Base-by-base conservation (phyloP, 2,329 filamentous ascomycete species). In the Epichloe hybrida region DNA sequence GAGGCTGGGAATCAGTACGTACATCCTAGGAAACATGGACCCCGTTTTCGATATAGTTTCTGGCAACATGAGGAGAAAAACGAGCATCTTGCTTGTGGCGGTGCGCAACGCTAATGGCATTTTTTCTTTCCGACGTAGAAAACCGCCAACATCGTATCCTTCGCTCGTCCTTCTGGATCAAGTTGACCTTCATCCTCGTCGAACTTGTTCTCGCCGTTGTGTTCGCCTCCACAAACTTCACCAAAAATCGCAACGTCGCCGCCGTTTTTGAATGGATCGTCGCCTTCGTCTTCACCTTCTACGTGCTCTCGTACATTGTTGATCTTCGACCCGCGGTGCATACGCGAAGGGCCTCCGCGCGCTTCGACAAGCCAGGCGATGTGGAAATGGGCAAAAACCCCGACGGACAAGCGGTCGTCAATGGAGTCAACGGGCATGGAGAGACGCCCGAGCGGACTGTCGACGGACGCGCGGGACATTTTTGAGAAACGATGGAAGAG, bases 201-300 rank as follows among this genome's bases (percentile, higher is more conserved):
- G 90, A 96, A 65, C 59, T 95, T 39, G 70, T 66, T 17, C 79
- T 98, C 8, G 82, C 79, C 55, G 73, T 89, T 60, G 81, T 76
- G 42, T 97, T 97, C 64, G 83, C 74, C 21, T 72, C 80, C 4
- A 72, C 72, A 51, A 75, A 72, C 37, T 72, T 69, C 39, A 67
- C 64, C 3, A 53, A 68, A 8, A 61, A 72, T 23, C 76, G 74
- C 59, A 84, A 93, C 65, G 67, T 71, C 1, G 88, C 83, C 39
- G 93, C 89, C 5, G 70, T 94, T 49, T 66, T 96, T 35, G 91
- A 97, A 69, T 83, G 80, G 80, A 63, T 80, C 53, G 81, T 96
- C 56, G 80, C 88, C 35, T 81, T 95, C 62, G 74, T 95, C 62
- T 96, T 90, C 70, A 87, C 86, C 49, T 84, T 90, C 62, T 97